Evolutionary conservation across 495 filamentous ascomycete genomes (phyloP).

Genomic region (Cladorrhinum samala): DNA sequence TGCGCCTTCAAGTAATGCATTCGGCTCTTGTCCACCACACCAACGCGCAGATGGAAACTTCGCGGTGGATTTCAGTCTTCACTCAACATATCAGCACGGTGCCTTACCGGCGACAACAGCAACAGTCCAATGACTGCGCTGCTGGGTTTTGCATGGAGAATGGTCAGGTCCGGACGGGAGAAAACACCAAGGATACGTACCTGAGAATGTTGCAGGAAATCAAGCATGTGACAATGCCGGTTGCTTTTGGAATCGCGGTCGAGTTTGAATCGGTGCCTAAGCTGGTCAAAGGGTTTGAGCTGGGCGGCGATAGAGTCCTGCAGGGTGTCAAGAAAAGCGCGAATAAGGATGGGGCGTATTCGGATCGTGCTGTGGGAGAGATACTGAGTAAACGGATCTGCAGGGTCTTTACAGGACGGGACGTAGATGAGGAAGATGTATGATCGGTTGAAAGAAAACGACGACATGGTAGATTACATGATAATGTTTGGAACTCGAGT

Average conservation of each 20-base stretch:
- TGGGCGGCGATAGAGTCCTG: constrained; percentile 52
- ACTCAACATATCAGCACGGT: constrained; percentile 76
- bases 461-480: too few relatives aligned
- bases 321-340: constrained; percentile 60
- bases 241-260: constrained; percentile 63
- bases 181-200: constrained; percentile 62
- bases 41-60: constrained; percentile 53
- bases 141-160: constrained; percentile 77
- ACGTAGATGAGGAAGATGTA: constrained; percentile 62
- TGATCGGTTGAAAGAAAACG: too few relatives aligned
- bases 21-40: constrained; percentile 68
- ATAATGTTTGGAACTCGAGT: too few relatives aligned
- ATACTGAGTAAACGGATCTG: constrained; percentile 66
- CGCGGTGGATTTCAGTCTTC: constrained; percentile 72
- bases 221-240: constrained; percentile 61
- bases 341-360: constrained; percentile 60
- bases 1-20: constrained; percentile 66
- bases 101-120: constrained; percentile 54
- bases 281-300: constrained; percentile 54
- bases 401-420: constrained; percentile 66
- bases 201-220: constrained; percentile 76
- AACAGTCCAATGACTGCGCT: constrained; percentile 32
- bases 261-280: constrained; percentile 54
- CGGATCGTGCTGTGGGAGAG: constrained; percentile 59
- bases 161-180: constrained; percentile 72